Evolutionary conservation across 495 filamentous ascomycete species (phyloP), one percentile per base, ranked within the genome.

Genomic region (Annulohypoxylon bovei): DNA sequence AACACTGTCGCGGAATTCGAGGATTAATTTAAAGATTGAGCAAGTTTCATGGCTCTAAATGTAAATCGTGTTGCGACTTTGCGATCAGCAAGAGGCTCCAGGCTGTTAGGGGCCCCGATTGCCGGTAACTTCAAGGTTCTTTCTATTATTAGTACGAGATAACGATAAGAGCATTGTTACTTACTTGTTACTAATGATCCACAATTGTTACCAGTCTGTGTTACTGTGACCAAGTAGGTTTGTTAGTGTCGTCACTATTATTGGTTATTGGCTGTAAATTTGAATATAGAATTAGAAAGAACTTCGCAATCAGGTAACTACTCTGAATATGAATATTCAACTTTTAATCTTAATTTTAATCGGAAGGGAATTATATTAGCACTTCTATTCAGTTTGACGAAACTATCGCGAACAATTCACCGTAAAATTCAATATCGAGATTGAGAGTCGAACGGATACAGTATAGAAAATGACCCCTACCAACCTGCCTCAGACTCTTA

Each of bases 111-210:
- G 62, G 46, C 54, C 65, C 35, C 22, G 46, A 67, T 58, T 27
- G 40, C 28, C 28, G 39, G 44, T 54, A 37, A 23, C 32, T 42
- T n/a, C n/a, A n/a, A n/a, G n/a, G 30, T 18, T 12, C 2, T 37
- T 12, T 11, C 46, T 50, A 50, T 50, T 50, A 50, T 50, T 50
- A 50, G 46, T 49, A 23, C 46, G 23, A 60, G 46, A 60, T 67
- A 67, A 65, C 53, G 62, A 65, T 65, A 65, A 65, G 52, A 65
- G 22, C 23, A 18, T 42, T 30, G 54, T 52, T 42, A 30, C 53
- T 2, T 32, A 3, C 6, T 25, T 58, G 28, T 60, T 33, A 49
- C 57, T 9, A 23, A 11, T 6, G 7, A 8, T 28, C 1, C 25
- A 28, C 4, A 12, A 8, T 8, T 47, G 57, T 60, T 60, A 60